Conservation (phyloP, 352 stramenopile species). For the Pythium phragmiticola region DNA sequence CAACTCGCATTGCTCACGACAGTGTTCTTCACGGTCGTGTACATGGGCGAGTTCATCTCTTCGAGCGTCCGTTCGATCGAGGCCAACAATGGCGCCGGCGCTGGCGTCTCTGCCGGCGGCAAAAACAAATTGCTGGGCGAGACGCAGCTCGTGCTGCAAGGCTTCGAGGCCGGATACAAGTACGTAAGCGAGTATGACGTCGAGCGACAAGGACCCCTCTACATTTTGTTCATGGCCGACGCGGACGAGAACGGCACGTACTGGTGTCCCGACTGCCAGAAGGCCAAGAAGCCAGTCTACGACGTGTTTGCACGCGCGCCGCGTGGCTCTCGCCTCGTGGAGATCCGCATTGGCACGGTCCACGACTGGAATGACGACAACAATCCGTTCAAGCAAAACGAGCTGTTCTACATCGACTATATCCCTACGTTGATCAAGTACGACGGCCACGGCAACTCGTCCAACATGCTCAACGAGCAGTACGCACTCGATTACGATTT, state of each 20-base stretch:
- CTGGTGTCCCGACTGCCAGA: slow-evolving; percentile 71
- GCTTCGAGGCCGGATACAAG: slow-evolving; percentile 70
- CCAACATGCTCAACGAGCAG: slow-evolving; percentile 62
- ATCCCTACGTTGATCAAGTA: slow-evolving; percentile 79
- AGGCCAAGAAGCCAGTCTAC: slow-evolving; percentile 55
- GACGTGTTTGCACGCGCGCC: slow-evolving; percentile 63
- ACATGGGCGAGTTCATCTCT: slow-evolving; percentile 71
- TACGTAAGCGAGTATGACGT: slow-evolving; percentile 80
- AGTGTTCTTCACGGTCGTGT: slow-evolving; percentile 60
- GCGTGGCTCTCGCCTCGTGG: slow-evolving; percentile 55
- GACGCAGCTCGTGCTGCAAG: slow-evolving; percentile 59
- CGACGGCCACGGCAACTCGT: slow-evolving; percentile 71
- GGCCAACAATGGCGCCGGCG: slow-evolving; percentile 16
- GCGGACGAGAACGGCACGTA: slow-evolving; percentile 66
- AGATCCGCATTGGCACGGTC: slow-evolving; percentile 62
- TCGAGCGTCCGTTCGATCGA: slow-evolving; percentile 33
- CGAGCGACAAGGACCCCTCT: slow-evolving; percentile 56
- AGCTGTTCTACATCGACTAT: slow-evolving; percentile 84
- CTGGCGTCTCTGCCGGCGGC: slow-evolving; percentile 5
- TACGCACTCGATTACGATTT: slow-evolving; percentile 62
- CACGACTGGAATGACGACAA: slow-evolving; percentile 68
- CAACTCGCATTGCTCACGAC: slow-evolving; percentile 55
- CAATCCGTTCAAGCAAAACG: slow-evolving; percentile 77
- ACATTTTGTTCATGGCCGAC: slow-evolving; percentile 79
- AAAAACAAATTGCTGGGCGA: slow-evolving; percentile 47